Base-by-base conservation (phyloP, 345 rosid genomes). In the Bretschneidera sinensis region DNA sequence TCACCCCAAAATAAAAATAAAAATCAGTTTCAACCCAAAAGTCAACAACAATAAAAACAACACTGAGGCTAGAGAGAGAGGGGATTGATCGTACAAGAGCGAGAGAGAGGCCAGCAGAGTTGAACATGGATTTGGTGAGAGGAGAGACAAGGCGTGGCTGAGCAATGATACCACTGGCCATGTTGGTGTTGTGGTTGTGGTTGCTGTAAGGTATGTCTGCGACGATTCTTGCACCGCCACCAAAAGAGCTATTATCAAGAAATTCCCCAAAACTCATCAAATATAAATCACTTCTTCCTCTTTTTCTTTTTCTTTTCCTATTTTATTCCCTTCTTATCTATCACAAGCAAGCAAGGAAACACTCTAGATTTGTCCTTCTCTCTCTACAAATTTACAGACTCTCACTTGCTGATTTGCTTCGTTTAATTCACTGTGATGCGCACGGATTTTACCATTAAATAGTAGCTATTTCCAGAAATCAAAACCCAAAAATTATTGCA, bases 261-360 rank as follows among this genome's bases (percentile, higher is more conserved):
- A 84, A 73, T 67, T 62, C 52, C 64, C 73, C 80, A 68, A 62
- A 85, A 71, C 74, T 77, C 84, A 72, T 75, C 60, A 64, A 67
- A 63, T 39, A 15, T 24, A 25, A n/a, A n/a, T n/a, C n/a, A n/a
- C n/a, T n/a, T n/a, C n/a, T n/a, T n/a, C n/a, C n/a, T n/a, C n/a
- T n/a, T n/a, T n/a, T n/a, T n/a, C n/a, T n/a, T n/a, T n/a, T n/a
- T n/a, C n/a, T n/a, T n/a, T n/a, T n/a, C n/a, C n/a, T n/a, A n/a
- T n/a, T n/a, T n/a, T n/a, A n/a, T n/a, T n/a, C n/a, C n/a, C n/a
- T n/a, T n/a, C n/a, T n/a, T n/a, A n/a, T n/a, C n/a, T n/a, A n/a
- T n/a, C n/a, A 7, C 45, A 39, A 39, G 6, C 45, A 39, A 39
- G 16, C 16, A 39, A 39, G 11, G n/a, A n/a, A n/a, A n/a, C 45